Percentiles rank a stretch among this genome's conserved stretches.
phyloP scores from a whole-genome alignment of 345 rosid genomes.

The Brassica rapa region DNA sequence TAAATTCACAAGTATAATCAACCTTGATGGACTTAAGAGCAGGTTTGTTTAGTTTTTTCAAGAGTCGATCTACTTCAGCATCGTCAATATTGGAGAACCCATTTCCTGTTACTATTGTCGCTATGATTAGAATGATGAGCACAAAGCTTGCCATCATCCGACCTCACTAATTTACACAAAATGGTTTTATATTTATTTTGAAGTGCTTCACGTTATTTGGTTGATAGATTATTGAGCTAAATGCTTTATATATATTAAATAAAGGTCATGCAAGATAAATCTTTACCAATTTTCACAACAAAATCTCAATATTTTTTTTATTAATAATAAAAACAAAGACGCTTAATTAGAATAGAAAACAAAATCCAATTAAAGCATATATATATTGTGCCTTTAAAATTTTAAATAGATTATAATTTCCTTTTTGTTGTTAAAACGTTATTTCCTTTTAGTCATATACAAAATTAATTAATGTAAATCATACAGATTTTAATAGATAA shows the following conservation, averaged over 20 bases:
- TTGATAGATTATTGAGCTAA: background rate
- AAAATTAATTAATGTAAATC: too few relatives aligned
- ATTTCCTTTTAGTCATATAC: too few relatives aligned
- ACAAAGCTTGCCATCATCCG: background rate
- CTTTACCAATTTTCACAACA: background rate
- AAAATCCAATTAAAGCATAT: background rate
- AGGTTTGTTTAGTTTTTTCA: slow-evolving; percentile 1
- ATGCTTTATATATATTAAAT: background rate
- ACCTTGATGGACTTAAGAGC: background rate
- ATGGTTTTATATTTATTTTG: background rate
- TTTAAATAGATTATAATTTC: background rate
- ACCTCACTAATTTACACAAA: background rate
- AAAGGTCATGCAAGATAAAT: background rate
- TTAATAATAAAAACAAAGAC: background rate
- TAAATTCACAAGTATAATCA: background rate
- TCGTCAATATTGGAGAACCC: background rate
- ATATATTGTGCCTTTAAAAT: background rate
- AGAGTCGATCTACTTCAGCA: background rate
- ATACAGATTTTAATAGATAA: too few relatives aligned
- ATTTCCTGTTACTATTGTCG: background rate
- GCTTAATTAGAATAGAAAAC: background rate
- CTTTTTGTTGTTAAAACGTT: background rate
- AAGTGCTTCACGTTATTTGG: background rate
- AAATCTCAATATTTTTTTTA: background rate
- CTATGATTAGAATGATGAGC: background rate